Evolutionary conservation across 192 early-diverging fungal species (phyloP), one percentile per base, ranked within the genome.

Genomic region (Podila clonocystis): DNA sequence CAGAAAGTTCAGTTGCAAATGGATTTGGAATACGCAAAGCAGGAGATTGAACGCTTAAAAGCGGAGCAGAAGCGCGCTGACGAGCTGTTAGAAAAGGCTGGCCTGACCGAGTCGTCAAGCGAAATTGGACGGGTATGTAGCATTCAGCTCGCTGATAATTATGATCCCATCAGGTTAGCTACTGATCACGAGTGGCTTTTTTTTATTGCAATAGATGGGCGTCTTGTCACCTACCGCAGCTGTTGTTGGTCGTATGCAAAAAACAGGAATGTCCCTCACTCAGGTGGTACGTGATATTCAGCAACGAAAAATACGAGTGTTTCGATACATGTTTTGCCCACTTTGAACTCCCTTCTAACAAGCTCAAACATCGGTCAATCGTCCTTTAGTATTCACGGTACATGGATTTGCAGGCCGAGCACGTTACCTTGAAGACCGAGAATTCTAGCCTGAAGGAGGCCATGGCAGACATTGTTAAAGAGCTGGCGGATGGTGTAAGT

Each of bases 171-270:
- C 8, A 36, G 41, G 41, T 45, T 45, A 15, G 41, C 17, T 45
- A 45, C 41, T 45, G 15, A 45, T 45, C 41, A 45, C 17, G 41
- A 45, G 3, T 3, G 13, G 2, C 13, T 3, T 45, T 2, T 45
- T 45, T 29, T 34, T 5, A 22, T 57, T 34, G 5, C 29, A 57
- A 50, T 57, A 58, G 76, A 34, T 80, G 59, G 77, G 77, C 34
- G 34, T 87, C 9, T 48, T 91, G 31, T 89, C 90, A 38, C 87
- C 89, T n/a, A 89, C 91, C 0, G 91, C 89, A 11, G 74, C 82
- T 6, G 73, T 82, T 4, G 89, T 87, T 1, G 65, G 82, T 11
- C 69, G 82, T 29, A 50, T 86, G 36, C 85, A 88, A 65, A 83
- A 83, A 29, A 36, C 75, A 26, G 85, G 86, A 41, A 82, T 91